Evolutionary conservation across 495 filamentous ascomycete species (phyloP).

Genomic region (Aspergillus taichungensis): DNA sequence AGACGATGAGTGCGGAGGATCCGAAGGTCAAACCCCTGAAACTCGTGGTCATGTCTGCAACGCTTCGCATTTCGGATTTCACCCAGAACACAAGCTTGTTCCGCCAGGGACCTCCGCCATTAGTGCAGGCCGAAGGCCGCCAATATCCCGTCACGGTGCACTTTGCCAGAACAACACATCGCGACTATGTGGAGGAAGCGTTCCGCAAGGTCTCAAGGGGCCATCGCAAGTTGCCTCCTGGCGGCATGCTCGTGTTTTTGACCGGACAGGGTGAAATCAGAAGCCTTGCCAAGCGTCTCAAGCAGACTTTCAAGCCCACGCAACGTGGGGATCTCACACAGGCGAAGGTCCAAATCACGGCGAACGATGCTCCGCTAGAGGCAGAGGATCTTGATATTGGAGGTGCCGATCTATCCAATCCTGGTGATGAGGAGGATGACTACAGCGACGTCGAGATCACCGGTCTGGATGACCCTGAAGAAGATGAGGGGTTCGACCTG

Average conservation of each 20-base stretch:
- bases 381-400: slow-evolving; percentile 84
- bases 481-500: slow-evolving; percentile 52
- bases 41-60: slow-evolving; percentile 97
- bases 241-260: slow-evolving; percentile 90
- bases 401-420: slow-evolving; percentile 37
- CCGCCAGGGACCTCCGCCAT: slow-evolving; percentile 60
- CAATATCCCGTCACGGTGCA: slow-evolving; percentile 87
- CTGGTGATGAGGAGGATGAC: slow-evolving; percentile 19
- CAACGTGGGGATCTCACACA: slow-evolving; percentile 42
- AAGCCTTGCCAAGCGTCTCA: slow-evolving; percentile 66
- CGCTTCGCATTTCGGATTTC: slow-evolving; percentile 82
- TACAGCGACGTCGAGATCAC: slow-evolving; percentile 40
- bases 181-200: slow-evolving; percentile 83
- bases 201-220: slow-evolving; percentile 83
- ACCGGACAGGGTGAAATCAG: slow-evolving; percentile 91
- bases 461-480: slow-evolving; percentile 41
- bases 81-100: slow-evolving; percentile 77
- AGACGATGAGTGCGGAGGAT: slow-evolving; percentile 54
- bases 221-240: slow-evolving; percentile 82
- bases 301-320: slow-evolving; percentile 57
- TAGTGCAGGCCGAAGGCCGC: slow-evolving; percentile 87
- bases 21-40: slow-evolving; percentile 68
- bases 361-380: slow-evolving; percentile 71
- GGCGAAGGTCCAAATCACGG: slow-evolving; percentile 62
- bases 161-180: slow-evolving; percentile 72